Evolutionary conservation across 495 filamentous ascomycete genomes (phyloP).

Genomic region (Saxophila tyrrhenica): DNA sequence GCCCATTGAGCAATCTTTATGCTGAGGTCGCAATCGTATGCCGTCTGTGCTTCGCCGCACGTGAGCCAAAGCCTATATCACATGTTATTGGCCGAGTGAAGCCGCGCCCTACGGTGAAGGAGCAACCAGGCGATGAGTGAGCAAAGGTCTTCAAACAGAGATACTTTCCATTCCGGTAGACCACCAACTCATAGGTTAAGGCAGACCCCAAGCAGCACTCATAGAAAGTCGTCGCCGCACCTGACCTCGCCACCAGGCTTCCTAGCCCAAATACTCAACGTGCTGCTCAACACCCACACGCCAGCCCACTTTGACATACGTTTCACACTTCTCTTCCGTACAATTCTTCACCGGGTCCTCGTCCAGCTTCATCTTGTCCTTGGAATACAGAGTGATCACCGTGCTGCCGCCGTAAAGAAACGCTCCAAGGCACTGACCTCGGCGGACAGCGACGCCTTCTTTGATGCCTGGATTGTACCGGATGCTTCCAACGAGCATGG

Average conservation of each 20-base stretch:
- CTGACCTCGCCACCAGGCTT: not conserved
- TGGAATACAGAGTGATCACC: slow-evolving; percentile 18
- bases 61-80: no score
- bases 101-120: no score
- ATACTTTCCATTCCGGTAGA: no score
- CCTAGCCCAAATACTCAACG: slow-evolving; percentile 3
- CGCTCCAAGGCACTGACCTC: slow-evolving; percentile 22
- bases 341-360: slow-evolving; percentile 21
- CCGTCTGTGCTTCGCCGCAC: no score
- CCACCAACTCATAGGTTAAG: no score
- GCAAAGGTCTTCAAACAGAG: no score
- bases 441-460: slow-evolving; percentile 13
- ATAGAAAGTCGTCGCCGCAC: not conserved
- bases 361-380: slow-evolving; percentile 18
- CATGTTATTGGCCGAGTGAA: no score
- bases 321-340: slow-evolving; percentile 26
- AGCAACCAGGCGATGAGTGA: no score
- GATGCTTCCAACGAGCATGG: slow-evolving; percentile 36
- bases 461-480: slow-evolving; percentile 30
- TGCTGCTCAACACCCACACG: no score
- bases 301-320: slow-evolving; percentile 30
- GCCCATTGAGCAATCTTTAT: no score
- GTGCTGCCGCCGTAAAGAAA: slow-evolving; percentile 23
- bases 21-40: no score
- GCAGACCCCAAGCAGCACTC: no score